phyloP scores from a whole-genome alignment of 768 basidiomycete species.

The Pleurotus eryngii region DNA sequence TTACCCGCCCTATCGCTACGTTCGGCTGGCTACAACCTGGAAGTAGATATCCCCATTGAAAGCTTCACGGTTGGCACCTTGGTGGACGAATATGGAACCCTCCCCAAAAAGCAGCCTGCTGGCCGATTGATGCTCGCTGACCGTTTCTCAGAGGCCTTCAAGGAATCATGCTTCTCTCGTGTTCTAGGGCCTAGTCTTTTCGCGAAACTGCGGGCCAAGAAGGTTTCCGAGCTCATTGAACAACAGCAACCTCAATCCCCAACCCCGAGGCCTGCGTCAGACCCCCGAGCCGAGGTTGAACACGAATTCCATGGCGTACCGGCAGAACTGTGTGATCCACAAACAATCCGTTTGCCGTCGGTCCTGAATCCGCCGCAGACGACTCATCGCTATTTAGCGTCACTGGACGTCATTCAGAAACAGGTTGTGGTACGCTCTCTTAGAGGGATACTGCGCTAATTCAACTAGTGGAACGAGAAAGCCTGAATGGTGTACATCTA shows the following conservation, averaged over 20 bases:
- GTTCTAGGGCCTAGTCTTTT: constrained; percentile 22
- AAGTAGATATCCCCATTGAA: not conserved
- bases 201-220: constrained; percentile 37
- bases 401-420: constrained; percentile 66
- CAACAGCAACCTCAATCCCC: constrained; percentile 1
- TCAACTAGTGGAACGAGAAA: constrained; percentile 62
- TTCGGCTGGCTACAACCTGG: not conserved
- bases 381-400: constrained; percentile 65
- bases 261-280: not conserved
- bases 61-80: not conserved
- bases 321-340: constrained; percentile 36
- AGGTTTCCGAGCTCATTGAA: constrained; percentile 17
- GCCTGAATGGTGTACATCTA: constrained; percentile 58
- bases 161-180: constrained; percentile 7
- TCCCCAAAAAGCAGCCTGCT: not conserved
- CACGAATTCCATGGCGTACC: constrained; percentile 27
- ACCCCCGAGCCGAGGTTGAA: not conserved
- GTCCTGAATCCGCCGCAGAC: constrained; percentile 25
- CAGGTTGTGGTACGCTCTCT: constrained; percentile 56
- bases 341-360: constrained; percentile 43
- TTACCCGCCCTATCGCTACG: not conserved
- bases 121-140: constrained; percentile 10
- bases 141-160: constrained; percentile 4
- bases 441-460: constrained; percentile 41
- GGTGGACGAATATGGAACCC: not conserved